Evolutionary conservation across 805 yeast genomes (phyloP), one percentile per base, ranked within the genome.

Genomic region (Candida hispaniensis): DNA sequence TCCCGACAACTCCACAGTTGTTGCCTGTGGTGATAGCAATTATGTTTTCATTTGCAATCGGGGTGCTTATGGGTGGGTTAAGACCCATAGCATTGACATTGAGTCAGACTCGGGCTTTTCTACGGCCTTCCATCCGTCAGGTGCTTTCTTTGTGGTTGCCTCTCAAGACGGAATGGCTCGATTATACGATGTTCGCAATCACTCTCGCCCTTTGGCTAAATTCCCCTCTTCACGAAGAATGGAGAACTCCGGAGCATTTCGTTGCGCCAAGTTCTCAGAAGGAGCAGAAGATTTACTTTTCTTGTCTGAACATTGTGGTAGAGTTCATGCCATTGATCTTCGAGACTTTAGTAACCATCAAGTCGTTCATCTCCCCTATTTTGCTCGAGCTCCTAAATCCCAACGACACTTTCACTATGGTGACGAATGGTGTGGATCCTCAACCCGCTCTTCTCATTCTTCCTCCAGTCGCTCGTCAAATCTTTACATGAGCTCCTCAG

Each of bases 101-200:
- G 54, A 61, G 2, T 74, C 78, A 39, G 94, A 80, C 46, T 70
- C 78, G 28, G 95, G 94, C 2, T 81, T 85, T 50, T 85, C 93
- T 4, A 73, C 81, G 1, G 70, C 79, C 17, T 85, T 76, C 59
- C 75, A 77, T 41, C 69, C 76, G n/a, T 75, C 81, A 27, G 93
- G 88, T 13, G 46, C 64, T 34, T 66, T 73, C 43, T 79, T 86
- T 51, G 75, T 91, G 1, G 73, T 80, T 0, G 75, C 85, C 14
- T 83, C 83, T 53, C 94, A 86, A 56, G 85, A 80, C 50, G 97
- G 97, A 5, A 60, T 71, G 13, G 75, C 88, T 41, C 62, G 75
- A 43, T 58, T 86, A 6, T 86, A 75, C 52, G 97, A 86, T 54
- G 52, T 79, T 6, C 61, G 97, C 44, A 75, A 75, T 41, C 52